Conservation (phyloP, 2,329 filamentous ascomycete species). For the Leptographium radiaticola region DNA sequence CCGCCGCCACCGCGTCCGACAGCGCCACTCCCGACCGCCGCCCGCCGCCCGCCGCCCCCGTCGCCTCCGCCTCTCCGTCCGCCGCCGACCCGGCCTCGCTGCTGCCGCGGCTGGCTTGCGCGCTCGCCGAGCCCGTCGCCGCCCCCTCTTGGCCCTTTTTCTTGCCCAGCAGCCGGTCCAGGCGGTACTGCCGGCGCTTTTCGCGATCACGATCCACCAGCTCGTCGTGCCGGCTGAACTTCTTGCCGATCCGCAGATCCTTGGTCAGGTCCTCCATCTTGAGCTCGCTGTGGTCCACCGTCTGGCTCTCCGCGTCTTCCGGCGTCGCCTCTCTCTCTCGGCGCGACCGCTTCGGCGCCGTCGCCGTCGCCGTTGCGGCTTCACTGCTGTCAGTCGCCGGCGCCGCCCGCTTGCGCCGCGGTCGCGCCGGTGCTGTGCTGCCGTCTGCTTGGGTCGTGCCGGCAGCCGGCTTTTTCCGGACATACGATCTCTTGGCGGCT, state of each 20-base stretch:
- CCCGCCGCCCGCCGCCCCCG: slow-evolving; percentile 5
- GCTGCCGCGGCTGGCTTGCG: slow-evolving; percentile 3
- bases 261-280: slow-evolving; percentile 63
- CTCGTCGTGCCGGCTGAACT: slow-evolving; percentile 60
- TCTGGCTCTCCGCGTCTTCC: slow-evolving; percentile 46
- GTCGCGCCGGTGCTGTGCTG: background rate
- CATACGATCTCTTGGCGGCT: slow-evolving; percentile 5
- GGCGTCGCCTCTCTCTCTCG: slow-evolving; percentile 39
- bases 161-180: slow-evolving; percentile 24
- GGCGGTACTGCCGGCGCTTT: slow-evolving; percentile 18
- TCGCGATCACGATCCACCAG: slow-evolving; percentile 54
- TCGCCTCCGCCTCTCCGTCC: slow-evolving; percentile 6
- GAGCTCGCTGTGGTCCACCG: slow-evolving; percentile 52
- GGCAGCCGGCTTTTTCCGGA: slow-evolving; percentile 1
- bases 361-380: background rate
- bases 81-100: slow-evolving; percentile 2
- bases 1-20: slow-evolving; percentile 4
- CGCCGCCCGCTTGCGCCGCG: background rate
- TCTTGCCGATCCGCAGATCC: slow-evolving; percentile 58
- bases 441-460: no score
- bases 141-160: slow-evolving; percentile 13
- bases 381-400: background rate
- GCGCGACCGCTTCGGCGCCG: background rate
- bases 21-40: background rate
- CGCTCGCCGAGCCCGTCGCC: slow-evolving; percentile 8